phyloP scores from a whole-genome alignment of 73 alveolate species.

The Halteria grandinella region DNA sequence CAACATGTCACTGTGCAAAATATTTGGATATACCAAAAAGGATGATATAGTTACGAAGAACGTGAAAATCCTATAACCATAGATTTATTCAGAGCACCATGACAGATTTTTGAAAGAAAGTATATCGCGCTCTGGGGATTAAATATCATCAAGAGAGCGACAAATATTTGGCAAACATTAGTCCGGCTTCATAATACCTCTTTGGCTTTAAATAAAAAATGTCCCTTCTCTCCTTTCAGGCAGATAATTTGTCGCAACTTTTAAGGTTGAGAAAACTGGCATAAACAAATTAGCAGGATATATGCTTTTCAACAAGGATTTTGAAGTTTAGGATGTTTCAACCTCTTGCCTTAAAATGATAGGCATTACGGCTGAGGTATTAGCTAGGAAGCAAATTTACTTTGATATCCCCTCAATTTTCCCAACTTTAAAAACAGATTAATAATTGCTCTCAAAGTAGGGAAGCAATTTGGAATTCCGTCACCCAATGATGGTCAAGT shows the following conservation, averaged over 20 bases:
- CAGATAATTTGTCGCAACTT: slow-evolving; percentile 56
- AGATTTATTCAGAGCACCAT: slow-evolving; percentile 41
- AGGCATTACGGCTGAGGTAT: slow-evolving; percentile 20
- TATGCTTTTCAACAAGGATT: slow-evolving; percentile 28
- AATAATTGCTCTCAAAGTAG: too few relatives aligned
- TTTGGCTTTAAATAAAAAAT: slow-evolving; percentile 56
- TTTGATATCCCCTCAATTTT: slow-evolving; percentile 25
- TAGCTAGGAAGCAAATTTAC: slow-evolving; percentile 24
- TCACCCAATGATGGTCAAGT: too few relatives aligned
- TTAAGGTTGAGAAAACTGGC: slow-evolving; percentile 55
- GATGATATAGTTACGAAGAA: slow-evolving; percentile 46
- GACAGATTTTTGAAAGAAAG: slow-evolving; percentile 3
- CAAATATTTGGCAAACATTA: slow-evolving; percentile 55
- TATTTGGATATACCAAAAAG: slow-evolving; percentile 56
- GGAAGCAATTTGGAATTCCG: too few relatives aligned
- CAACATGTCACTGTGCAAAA: slow-evolving; percentile 50
- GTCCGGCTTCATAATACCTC: slow-evolving; percentile 53
- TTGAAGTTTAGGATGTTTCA: slow-evolving; percentile 33
- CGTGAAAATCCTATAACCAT: slow-evolving; percentile 55
- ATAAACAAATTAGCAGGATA: slow-evolving; percentile 37
- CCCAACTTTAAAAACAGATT: too few relatives aligned
- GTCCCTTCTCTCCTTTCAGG: slow-evolving; percentile 49
- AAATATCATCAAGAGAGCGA: slow-evolving; percentile 50
- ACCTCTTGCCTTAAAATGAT: slow-evolving; percentile 42
- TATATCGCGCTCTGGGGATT: slow-evolving; percentile 27